phyloP scores from a whole-genome alignment of 1,284 basidiomycete species.

The Moesziomyces aphidis region DNA sequence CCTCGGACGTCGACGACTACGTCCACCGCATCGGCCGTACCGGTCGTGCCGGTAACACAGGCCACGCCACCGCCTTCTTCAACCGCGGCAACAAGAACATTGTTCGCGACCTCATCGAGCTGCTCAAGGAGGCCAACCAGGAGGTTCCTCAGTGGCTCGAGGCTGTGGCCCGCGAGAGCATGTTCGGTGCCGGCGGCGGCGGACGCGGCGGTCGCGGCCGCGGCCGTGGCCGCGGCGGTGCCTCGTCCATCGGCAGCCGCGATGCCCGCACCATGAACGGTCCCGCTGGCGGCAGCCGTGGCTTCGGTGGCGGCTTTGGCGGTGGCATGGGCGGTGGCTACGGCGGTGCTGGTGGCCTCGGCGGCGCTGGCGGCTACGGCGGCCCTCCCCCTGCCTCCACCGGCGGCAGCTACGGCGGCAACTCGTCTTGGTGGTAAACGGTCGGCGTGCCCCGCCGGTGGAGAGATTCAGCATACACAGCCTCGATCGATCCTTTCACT shows the following conservation, averaged over 20 bases:
- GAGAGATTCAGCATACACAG: too few species aligned
- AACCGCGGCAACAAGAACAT: constrained; percentile 75
- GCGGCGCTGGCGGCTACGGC: constrained; percentile 39
- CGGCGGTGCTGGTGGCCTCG: constrained; percentile 37
- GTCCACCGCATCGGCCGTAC: constrained; percentile 81
- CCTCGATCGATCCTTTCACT: neutral
- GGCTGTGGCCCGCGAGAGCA: constrained; percentile 82
- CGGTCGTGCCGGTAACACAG: constrained; percentile 98
- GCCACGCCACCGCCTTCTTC: constrained; percentile 78
- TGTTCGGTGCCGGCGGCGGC: constrained; percentile 74
- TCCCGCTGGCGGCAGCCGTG: constrained; percentile 54
- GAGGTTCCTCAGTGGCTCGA: constrained; percentile 94
- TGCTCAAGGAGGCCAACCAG: constrained; percentile 96
- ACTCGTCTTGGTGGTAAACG: constrained; percentile 50
- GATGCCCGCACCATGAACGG: constrained; percentile 66
- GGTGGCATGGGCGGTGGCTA: constrained; percentile 49
- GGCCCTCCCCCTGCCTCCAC: constrained; percentile 52
- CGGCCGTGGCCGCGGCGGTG: constrained; percentile 72
- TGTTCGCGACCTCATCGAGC: constrained; percentile 88
- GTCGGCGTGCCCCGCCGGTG: neutral
- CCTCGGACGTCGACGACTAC: constrained; percentile 89
- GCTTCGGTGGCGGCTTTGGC: constrained; percentile 52
- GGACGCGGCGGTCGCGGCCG: constrained; percentile 74
- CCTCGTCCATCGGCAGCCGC: constrained; percentile 63
- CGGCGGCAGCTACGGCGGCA: constrained; percentile 53